Base-by-base conservation (phyloP, 345 rosid genomes). In the Gossypium rotundifolium region DNA sequence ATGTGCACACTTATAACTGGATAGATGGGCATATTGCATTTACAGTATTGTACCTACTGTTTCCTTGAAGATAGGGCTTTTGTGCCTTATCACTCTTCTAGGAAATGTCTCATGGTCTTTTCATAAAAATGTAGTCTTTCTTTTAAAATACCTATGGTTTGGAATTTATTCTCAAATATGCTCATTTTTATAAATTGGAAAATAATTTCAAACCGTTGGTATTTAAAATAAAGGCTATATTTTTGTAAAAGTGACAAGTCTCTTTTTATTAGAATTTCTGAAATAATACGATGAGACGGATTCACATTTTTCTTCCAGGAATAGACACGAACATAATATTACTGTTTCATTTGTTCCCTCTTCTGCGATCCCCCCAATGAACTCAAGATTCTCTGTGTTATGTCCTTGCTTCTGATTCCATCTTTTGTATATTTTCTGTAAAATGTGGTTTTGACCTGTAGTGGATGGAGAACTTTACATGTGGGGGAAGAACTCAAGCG, bases 401-500 rank as follows among this genome's bases (percentile, higher is more conserved):
- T 69, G 44, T 17, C 22, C 16, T 73, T 73, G 57, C 58, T 60
- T n/a, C 44, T 48, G 22, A 58, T 48, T 73, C 54, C 7, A 60
- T 46, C 25, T 60, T 44, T 12, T 74, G 7, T 20, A 18, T 65
- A 38, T 16, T 8, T 52, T 53, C 3, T 25, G 11, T 76, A 22
- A 29, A 64, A 20, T 53, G n/a, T 18, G 38, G 23, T 2, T 52
- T 40, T 84, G 63, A 68, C 78, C 63, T 81, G 83, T 40, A 94
- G 98, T 73, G 74, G 93, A 89, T 81, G 97, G 97, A 42, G 93
- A 92, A 79, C 92, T 94, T 72, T 91, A 88, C 77, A 83, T 85
- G 90, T 94, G 97, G 98, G 97, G 98, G 73, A 87, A 85, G 81
- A 94, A 94, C 81, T 87, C 97, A 71, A 88, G 80, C 76, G 98